phyloP scores from a whole-genome alignment of 2,329 filamentous ascomycete genomes.

The Botrytis paeoniae region DNA sequence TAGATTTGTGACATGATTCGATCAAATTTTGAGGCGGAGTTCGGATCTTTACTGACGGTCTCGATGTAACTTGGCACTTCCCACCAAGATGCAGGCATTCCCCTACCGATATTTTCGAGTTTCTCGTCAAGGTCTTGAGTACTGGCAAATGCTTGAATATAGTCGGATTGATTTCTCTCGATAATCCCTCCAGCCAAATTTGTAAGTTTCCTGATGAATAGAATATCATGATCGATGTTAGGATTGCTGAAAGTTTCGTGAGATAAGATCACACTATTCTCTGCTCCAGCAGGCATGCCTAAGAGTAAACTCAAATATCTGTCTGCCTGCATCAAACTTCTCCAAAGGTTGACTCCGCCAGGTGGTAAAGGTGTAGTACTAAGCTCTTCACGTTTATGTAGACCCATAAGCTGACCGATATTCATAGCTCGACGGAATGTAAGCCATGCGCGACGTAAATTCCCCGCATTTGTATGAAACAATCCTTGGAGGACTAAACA shows the following conservation, averaged over 20 bases:
- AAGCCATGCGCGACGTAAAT: conserved; percentile 50
- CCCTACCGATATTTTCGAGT: conserved; percentile 31
- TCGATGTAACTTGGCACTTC: conserved; percentile 26
- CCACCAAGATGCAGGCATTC: conserved; percentile 35
- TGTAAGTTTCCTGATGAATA: conserved; percentile 30
- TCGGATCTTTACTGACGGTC: conserved; percentile 13
- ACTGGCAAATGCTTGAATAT: conserved; percentile 30
- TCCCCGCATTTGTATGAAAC: conserved; percentile 47
- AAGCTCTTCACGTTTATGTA: conserved; percentile 27
- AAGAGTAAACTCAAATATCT: conserved; percentile 43
- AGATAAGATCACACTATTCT: conserved; percentile 23
- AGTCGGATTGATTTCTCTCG: conserved; percentile 32
- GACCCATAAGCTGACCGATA: conserved; percentile 41
- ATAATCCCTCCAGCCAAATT: conserved; percentile 32
- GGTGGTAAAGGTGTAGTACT: conserved; percentile 1
- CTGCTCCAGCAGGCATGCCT: conserved; percentile 30
- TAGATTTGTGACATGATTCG: conserved; percentile 34
- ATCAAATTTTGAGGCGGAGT: conserved; percentile 26
- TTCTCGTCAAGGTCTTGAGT: conserved; percentile 37
- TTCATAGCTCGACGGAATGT: conserved; percentile 47
- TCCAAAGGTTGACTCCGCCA: conserved; percentile 43
- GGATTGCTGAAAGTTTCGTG: conserved; percentile 34
- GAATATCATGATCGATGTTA: conserved; percentile 24
- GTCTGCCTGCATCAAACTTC: conserved; percentile 45
- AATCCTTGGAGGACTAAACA: conserved; percentile 50